Percentiles rank a stretch among this genome's conserved stretches.
phyloP scores from a whole-genome alignment of 352 stramenopile genomes.

The Plasmopara halstedii region DNA sequence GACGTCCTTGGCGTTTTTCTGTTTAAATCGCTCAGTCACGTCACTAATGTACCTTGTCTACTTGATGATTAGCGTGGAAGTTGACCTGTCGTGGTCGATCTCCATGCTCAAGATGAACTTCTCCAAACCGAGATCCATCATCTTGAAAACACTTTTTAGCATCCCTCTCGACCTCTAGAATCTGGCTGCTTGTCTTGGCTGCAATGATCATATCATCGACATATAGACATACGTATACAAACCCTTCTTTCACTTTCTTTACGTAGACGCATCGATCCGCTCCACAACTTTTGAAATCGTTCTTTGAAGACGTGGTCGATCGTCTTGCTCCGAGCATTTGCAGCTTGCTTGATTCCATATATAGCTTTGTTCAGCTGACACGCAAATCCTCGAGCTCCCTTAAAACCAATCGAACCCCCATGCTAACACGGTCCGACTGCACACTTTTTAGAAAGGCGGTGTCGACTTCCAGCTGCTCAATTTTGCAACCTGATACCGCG shows the following conservation, averaged over 20 bases:
- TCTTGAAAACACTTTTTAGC: too few species aligned
- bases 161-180: constrained; percentile 6
- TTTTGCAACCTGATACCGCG: neutral
- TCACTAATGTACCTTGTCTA: too few species aligned
- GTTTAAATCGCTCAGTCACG: too few species aligned
- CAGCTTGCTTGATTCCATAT: neutral
- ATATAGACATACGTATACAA: constrained; percentile 2
- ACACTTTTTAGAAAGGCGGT: neutral
- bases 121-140: too few species aligned
- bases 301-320: neutral
- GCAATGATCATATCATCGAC: constrained; percentile 3
- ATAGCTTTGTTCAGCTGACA: neutral
- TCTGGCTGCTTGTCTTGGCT: constrained; percentile 1
- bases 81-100: too few species aligned
- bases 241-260: constrained; percentile 1
- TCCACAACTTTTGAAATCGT: neutral
- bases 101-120: too few species aligned
- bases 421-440: neutral
- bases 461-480: constrained; percentile 3
- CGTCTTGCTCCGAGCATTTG: neutral
- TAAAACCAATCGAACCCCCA: neutral
- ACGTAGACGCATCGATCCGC: neutral
- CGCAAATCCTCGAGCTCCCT: neutral
- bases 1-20: too few species aligned
- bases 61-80: too few species aligned